phyloP scores from a whole-genome alignment of 208 protist species.

The Acanthamoeba castellanii region DNA sequence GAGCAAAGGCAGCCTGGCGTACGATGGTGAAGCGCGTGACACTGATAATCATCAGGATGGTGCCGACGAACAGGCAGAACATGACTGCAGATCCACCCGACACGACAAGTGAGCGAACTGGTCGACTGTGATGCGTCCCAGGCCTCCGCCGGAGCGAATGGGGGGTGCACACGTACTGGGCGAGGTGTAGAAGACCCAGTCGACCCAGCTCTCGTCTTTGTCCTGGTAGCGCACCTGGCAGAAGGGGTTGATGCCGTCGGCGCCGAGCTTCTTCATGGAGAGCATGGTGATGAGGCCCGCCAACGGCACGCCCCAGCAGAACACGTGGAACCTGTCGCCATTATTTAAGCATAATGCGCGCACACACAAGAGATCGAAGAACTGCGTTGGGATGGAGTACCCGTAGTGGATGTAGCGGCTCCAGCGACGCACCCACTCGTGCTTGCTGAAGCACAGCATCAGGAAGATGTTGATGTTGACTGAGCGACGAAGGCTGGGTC shows the following conservation, averaged over 20 bases:
- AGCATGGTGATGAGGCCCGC: conserved; percentile 23
- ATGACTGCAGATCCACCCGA: neutral
- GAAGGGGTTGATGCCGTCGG: neutral
- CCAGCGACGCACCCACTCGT: conserved; percentile 23
- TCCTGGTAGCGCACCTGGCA: neutral
- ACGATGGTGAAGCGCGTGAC: conserved; percentile 28
- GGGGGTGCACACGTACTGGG: neutral
- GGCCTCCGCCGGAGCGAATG: too few relatives aligned
- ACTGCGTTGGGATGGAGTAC: neutral
- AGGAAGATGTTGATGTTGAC: conserved; percentile 45
- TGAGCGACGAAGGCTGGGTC: neutral
- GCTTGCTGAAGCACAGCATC: conserved; percentile 48
- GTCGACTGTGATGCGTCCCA: too few relatives aligned
- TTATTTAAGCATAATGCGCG: neutral
- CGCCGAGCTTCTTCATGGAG: conserved; percentile 9
- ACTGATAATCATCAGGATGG: conserved; percentile 18
- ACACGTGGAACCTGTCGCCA: neutral
- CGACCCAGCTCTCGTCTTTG: conserved; percentile 13
- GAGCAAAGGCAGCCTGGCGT: neutral
- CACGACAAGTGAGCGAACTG: too few relatives aligned
- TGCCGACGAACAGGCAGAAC: neutral
- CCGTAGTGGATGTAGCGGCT: conserved; percentile 14
- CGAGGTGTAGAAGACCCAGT: conserved; percentile 33
- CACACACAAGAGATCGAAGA: neutral
- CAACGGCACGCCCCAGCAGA: conserved; percentile 33